phyloP scores from a whole-genome alignment of 2,329 filamentous ascomycete species.

The Fusarium heterosporum region DNA sequence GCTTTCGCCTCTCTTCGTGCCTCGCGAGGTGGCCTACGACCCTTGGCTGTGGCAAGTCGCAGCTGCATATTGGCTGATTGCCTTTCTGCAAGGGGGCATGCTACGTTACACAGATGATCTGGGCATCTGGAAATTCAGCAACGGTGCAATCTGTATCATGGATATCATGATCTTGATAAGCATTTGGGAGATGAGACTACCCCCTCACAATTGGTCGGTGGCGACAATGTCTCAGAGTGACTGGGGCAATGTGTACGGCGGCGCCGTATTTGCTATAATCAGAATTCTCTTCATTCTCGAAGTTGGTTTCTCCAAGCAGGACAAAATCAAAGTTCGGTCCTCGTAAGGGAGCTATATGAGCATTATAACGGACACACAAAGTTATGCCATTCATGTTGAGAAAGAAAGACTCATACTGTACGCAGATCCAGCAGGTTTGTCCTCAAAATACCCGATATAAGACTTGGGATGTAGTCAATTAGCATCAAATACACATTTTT shows the following conservation, averaged over 20 bases:
- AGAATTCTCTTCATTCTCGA: neutral
- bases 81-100: neutral
- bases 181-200: neutral
- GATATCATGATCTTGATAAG: neutral
- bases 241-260: neutral
- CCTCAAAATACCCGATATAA: too few relatives aligned
- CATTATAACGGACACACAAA: too few relatives aligned
- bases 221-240: neutral
- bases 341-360: neutral
- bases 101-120: neutral
- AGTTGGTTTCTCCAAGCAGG: neutral
- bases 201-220: neutral
- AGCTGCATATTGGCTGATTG: neutral
- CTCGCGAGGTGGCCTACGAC: neutral
- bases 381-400: too few relatives aligned
- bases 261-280: neutral
- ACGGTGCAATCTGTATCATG: neutral
- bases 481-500: too few relatives aligned
- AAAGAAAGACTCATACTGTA: too few relatives aligned
- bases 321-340: neutral
- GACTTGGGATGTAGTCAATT: too few relatives aligned
- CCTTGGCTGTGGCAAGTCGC: neutral
- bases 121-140: neutral
- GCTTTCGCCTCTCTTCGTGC: neutral
- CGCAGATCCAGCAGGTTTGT: too few relatives aligned